Percentiles rank a stretch among this genome's conserved stretches.
Evolutionary conservation across 176 grass and related monocot species (phyloP).

Genomic region (Oryza rufipogon): DNA sequence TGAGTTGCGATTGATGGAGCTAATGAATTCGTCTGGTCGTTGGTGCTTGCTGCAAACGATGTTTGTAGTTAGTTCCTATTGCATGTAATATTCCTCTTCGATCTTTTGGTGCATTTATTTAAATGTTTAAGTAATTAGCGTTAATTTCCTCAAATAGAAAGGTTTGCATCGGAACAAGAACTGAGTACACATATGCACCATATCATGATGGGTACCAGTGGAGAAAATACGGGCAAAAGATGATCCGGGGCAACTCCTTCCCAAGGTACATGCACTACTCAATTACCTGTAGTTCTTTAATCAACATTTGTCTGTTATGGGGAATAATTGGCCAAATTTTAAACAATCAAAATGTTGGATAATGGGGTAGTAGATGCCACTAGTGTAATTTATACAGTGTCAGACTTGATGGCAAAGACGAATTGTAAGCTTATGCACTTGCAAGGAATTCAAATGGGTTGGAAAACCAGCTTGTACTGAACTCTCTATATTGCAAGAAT

Average conservation of each 20-base stretch:
- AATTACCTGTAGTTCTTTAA: not conserved
- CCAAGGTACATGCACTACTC: slow-evolving; percentile 51
- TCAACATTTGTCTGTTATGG: not conserved
- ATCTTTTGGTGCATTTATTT: not conserved
- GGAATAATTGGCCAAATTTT: not conserved
- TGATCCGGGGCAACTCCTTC: slow-evolving; percentile 44
- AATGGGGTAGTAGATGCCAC: not conserved
- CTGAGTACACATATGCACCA: slow-evolving; percentile 57
- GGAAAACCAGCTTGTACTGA: not conserved
- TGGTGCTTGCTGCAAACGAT: not conserved
- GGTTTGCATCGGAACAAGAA: slow-evolving; percentile 18
- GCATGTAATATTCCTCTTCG: slow-evolving; percentile 1
- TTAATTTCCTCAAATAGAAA: slow-evolving; percentile 44
- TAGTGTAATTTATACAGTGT: not conserved
- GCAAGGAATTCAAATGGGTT: not conserved
- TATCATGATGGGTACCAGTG: slow-evolving; percentile 62
- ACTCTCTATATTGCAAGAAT: not conserved
- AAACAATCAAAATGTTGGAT: not conserved
- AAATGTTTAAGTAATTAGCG: not conserved
- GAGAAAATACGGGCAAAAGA: slow-evolving; percentile 68
- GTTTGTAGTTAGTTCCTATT: not conserved
- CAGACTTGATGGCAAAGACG: not conserved
- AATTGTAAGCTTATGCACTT: not conserved
- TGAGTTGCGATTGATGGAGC: not conserved
- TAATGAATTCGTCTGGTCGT: not conserved